A percentile compares a stretch with the other conserved stretches of the same genome.
Evolutionary conservation across 805 yeast genomes (phyloP).

Genomic region (Yarrowia sp.): DNA sequence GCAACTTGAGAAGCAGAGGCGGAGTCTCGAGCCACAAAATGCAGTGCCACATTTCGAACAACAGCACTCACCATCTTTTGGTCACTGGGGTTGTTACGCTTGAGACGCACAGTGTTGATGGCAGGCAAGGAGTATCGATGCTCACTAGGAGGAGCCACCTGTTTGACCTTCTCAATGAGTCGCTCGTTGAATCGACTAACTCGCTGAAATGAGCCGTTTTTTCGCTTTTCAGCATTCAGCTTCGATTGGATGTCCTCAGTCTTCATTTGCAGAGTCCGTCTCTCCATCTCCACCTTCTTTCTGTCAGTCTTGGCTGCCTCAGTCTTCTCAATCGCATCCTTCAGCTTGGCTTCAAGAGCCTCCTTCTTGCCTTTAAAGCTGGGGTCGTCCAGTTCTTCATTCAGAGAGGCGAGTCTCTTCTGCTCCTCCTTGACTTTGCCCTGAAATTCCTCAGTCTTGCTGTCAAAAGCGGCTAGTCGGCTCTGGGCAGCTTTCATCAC

Average conservation of each 20-base stretch:
- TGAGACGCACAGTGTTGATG: neutral
- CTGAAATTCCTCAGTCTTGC: neutral
- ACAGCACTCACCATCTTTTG: neutral
- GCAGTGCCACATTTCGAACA: neutral
- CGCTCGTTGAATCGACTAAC: neutral
- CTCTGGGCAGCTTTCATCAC: neutral
- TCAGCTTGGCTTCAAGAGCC: neutral
- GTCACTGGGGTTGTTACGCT: neutral
- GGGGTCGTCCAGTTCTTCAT: neutral
- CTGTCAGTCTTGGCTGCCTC: no score
- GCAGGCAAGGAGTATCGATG: slow-evolving; percentile 8
- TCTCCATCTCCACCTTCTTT: neutral
- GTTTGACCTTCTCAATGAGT: slow-evolving; percentile 30
- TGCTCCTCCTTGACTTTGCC: neutral
- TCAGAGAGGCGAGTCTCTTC: neutral
- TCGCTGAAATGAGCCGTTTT: neutral
- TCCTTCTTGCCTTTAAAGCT: neutral
- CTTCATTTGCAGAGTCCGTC: neutral
- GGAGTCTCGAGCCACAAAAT: neutral
- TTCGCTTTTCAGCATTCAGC: neutral
- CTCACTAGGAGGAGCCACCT: neutral
- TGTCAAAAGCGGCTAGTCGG: neutral
- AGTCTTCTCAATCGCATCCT: neutral
- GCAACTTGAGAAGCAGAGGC: neutral
- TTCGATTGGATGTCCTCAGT: neutral